Evolutionary conservation across 768 basidiomycete species (phyloP).

Genomic region (Chalciporus chontae): DNA sequence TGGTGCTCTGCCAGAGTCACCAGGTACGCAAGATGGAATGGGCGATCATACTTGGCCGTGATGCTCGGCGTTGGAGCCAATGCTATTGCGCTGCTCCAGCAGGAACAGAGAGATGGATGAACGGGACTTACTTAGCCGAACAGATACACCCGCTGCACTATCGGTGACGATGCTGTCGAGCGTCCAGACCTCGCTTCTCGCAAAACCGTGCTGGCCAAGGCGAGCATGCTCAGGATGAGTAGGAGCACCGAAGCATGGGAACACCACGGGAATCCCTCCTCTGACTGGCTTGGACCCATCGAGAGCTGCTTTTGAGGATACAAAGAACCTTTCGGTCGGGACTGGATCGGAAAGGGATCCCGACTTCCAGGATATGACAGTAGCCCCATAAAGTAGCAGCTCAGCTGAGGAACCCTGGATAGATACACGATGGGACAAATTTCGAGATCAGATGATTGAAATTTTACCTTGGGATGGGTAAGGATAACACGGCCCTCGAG

Average conservation of each 20-base stretch:
- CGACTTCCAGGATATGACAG: conserved; percentile 82
- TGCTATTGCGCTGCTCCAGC: conserved; percentile 34
- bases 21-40: conserved; percentile 75
- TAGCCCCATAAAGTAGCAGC: conserved; percentile 79
- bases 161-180: conserved; percentile 64
- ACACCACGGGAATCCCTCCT: conserved; percentile 60
- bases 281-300: conserved; percentile 80
- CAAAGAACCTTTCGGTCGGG: conserved; percentile 69
- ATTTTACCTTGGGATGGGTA: conserved; percentile 58
- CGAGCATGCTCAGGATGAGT: conserved; percentile 65
- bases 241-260: conserved; percentile 88
- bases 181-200: conserved; percentile 72
- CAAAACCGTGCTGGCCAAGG: conserved; percentile 89
- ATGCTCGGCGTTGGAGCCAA: conserved; percentile 64
- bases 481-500: conserved; percentile 44
- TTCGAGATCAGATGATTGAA: not conserved
- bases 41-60: conserved; percentile 50
- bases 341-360: conserved; percentile 32
- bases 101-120: not conserved
- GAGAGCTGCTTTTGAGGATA: conserved; percentile 73
- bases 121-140: conserved; percentile 62
- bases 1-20: conserved; percentile 74
- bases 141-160: conserved; percentile 67
- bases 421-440: not conserved
- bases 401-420: conserved; percentile 61